A percentile compares a stretch with the other conserved stretches of the same genome.
phyloP scores from a whole-genome alignment of 2,329 filamentous ascomycete genomes.

The Colletotrichum musae region DNA sequence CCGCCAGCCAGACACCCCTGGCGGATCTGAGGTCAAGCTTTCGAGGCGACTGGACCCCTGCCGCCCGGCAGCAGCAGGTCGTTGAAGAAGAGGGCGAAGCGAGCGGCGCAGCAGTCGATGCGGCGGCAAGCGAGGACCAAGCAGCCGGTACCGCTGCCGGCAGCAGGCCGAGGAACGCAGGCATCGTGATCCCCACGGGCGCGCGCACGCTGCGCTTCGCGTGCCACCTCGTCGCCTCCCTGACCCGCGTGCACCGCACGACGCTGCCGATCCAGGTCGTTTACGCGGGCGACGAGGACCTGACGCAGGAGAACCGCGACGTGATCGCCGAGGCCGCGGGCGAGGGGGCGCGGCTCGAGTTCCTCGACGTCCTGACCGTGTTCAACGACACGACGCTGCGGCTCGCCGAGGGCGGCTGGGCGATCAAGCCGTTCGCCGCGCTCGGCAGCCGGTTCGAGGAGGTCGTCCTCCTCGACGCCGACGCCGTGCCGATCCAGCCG shows the following conservation, averaged over 20 bases:
- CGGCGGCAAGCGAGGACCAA: no score
- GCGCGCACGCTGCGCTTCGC: slow-evolving; percentile 51
- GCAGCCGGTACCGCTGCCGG: no score
- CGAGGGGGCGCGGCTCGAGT: slow-evolving; percentile 43
- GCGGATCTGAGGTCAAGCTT: slow-evolving; percentile 40
- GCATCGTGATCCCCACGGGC: slow-evolving; percentile 55
- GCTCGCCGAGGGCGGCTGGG: slow-evolving; percentile 53
- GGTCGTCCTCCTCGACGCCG: slow-evolving; percentile 57
- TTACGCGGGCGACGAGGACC: slow-evolving; percentile 54
- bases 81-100: background rate
- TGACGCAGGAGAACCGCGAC: slow-evolving; percentile 46
- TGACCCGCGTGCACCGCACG: slow-evolving; percentile 49
- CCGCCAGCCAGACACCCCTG: slow-evolving; percentile 41
- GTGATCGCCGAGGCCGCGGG: slow-evolving; percentile 43
- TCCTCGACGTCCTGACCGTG: slow-evolving; percentile 51
- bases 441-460: slow-evolving; percentile 54
- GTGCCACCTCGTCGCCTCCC: slow-evolving; percentile 52
- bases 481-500: slow-evolving; percentile 55
- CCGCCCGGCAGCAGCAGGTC: slow-evolving; percentile 1
- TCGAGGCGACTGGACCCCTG: slow-evolving; percentile 18
- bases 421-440: slow-evolving; percentile 58
- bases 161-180: slow-evolving; percentile 43
- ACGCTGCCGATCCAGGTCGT: slow-evolving; percentile 53
- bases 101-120: slow-evolving; percentile 3
- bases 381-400: slow-evolving; percentile 51